Conservation (phyloP, 805 yeast species). For the Pichia rugopelliculosa region DNA sequence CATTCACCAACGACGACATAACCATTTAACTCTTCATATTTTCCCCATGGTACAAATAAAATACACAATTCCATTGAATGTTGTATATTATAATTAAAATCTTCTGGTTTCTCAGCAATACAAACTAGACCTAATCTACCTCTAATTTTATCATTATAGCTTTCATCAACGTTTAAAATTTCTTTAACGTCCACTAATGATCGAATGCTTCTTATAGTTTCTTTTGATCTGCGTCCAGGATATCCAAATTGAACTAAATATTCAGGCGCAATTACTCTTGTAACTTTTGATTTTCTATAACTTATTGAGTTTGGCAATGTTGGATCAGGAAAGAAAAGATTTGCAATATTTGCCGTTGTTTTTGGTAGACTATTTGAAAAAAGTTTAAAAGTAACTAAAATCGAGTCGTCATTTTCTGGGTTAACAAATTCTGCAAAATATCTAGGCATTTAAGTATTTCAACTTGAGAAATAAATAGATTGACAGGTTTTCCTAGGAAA, state of each 20-base stretch:
- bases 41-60: slow-evolving; percentile 15
- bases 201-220: neutral
- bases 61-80: slow-evolving; percentile 21
- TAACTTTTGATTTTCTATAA: slow-evolving; percentile 16
- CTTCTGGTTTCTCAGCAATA: slow-evolving; percentile 11
- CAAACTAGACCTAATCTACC: slow-evolving; percentile 12
- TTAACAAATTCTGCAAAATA: slow-evolving; percentile 9
- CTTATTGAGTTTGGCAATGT: neutral
- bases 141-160: neutral
- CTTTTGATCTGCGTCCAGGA: slow-evolving; percentile 10
- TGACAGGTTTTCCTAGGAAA: too few species aligned
- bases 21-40: slow-evolving; percentile 10
- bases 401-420: neutral
- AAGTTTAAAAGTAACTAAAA: slow-evolving; percentile 6
- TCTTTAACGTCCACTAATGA: slow-evolving; percentile 10
- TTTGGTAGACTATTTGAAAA: slow-evolving; percentile 7
- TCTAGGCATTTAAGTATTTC: slow-evolving; percentile 2
- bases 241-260: slow-evolving; percentile 22
- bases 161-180: neutral
- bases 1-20: slow-evolving; percentile 24
- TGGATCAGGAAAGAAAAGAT: neutral
- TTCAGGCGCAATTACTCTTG: slow-evolving; percentile 25
- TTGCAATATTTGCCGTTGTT: neutral
- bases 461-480: neutral
- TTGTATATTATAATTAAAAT: neutral